Conservation (phyloP, 1,284 basidiomycete genomes). For the Naganishia liquefaciens region DNA sequence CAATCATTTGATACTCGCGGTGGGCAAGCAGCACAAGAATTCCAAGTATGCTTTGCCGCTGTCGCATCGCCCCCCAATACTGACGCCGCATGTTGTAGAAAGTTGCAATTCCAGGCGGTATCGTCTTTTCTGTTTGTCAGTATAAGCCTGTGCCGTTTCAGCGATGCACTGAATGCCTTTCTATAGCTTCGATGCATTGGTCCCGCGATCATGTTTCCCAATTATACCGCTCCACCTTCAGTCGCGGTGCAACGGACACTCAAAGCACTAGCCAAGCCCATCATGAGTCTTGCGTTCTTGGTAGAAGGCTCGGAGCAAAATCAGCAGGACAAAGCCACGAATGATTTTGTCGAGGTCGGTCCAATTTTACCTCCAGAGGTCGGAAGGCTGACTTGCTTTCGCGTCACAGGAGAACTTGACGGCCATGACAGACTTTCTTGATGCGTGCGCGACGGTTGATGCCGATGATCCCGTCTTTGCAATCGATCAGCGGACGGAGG, state of each 20-base stretch:
- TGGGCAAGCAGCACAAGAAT: slow-evolving; percentile 22
- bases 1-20: slow-evolving; percentile 22
- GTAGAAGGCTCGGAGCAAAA: slow-evolving; percentile 24
- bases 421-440: slow-evolving; percentile 16
- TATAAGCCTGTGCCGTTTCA: neutral
- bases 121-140: slow-evolving; percentile 31
- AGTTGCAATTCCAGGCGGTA: slow-evolving; percentile 28
- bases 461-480: slow-evolving; percentile 3
- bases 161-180: neutral
- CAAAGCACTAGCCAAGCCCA: slow-evolving; percentile 27
- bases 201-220: slow-evolving; percentile 29
- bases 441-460: slow-evolving; percentile 15
- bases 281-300: slow-evolving; percentile 31
- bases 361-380: neutral
- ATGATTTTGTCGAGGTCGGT: slow-evolving; percentile 22
- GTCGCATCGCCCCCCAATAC: neutral
- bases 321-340: slow-evolving; percentile 17
- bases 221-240: slow-evolving; percentile 8
- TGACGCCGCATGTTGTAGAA: neutral
- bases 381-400: neutral
- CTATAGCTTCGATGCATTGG: slow-evolving; percentile 28
- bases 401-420: slow-evolving; percentile 6
- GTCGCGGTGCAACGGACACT: slow-evolving; percentile 21
- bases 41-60: slow-evolving; percentile 19
- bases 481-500: slow-evolving; percentile 20